phyloP scores from a whole-genome alignment of 1,284 basidiomycete species.

The Apiotrichum brassicae region DNA sequence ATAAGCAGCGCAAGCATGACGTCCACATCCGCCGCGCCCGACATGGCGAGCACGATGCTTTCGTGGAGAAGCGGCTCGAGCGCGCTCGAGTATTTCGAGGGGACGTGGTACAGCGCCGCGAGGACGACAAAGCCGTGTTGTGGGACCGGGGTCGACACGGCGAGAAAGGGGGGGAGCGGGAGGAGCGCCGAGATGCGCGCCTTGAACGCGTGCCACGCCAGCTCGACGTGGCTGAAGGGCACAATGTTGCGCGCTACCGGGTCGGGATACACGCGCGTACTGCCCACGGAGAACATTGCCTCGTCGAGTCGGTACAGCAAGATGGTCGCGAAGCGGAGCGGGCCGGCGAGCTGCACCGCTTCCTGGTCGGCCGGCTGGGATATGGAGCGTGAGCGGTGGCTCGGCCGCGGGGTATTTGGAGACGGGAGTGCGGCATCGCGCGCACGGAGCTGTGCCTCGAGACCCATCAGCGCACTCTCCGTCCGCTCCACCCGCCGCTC shows the following conservation, averaged over 20 bases:
- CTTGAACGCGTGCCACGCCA: conserved; percentile 30
- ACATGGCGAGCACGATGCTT: conserved; percentile 21
- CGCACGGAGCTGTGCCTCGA: background rate
- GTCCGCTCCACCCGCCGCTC: conserved; percentile 12
- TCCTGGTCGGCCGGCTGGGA: background rate
- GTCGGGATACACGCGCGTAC: conserved; percentile 19
- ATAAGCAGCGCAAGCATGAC: conserved; percentile 30
- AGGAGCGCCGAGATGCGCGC: conserved; percentile 25
- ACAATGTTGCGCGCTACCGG: conserved; percentile 18
- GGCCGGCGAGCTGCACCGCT: conserved; percentile 1
- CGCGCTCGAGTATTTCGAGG: background rate
- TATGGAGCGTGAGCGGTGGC: background rate
- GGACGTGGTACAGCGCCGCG: conserved; percentile 25
- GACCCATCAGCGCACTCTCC: conserved; percentile 1
- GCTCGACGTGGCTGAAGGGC: conserved; percentile 19
- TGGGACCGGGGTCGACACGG: conserved; percentile 21
- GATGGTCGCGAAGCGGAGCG: conserved; percentile 7
- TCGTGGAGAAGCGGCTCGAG: conserved; percentile 20
- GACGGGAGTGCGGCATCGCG: background rate
- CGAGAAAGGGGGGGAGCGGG: conserved; percentile 28
- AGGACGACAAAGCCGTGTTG: conserved; percentile 28
- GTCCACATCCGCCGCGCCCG: conserved; percentile 20
- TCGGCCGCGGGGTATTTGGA: too few relatives aligned
- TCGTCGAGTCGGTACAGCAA: conserved; percentile 17
- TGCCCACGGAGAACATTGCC: conserved; percentile 15